Evolutionary conservation across 2,329 filamentous ascomycete species (phyloP).

Genomic region (Curvularia spicifera): DNA sequence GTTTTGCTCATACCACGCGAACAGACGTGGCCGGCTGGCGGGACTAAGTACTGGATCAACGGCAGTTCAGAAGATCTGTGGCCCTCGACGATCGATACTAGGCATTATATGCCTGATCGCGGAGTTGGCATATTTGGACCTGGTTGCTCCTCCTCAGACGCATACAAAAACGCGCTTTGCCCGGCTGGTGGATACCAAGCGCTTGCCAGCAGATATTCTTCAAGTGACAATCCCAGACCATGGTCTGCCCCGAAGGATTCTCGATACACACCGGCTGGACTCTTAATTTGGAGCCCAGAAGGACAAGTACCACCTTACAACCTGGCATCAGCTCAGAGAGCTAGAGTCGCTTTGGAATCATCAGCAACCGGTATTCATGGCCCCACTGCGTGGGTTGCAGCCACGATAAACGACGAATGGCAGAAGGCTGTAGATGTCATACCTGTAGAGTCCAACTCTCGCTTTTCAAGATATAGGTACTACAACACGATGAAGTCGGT

Average conservation of each 20-base stretch:
- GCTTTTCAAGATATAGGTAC: background rate
- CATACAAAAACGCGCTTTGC: background rate
- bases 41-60: slow-evolving; percentile 1
- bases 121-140: background rate
- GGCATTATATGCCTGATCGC: background rate
- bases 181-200: background rate
- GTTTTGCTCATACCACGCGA: background rate
- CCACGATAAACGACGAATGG: background rate
- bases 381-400: background rate
- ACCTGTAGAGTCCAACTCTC: background rate
- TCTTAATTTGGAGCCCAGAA: background rate
- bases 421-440: background rate
- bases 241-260: background rate
- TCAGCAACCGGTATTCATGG: background rate
- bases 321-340: background rate
- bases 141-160: background rate
- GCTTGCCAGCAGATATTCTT: background rate
- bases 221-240: background rate
- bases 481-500: background rate
- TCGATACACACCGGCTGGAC: background rate
- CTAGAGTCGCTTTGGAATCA: background rate
- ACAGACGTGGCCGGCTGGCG: background rate
- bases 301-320: background rate
- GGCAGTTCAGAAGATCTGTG: background rate
- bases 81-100: background rate